phyloP scores from a whole-genome alignment of 2,329 filamentous ascomycete genomes.

The Colletotrichum chlorophyti region DNA sequence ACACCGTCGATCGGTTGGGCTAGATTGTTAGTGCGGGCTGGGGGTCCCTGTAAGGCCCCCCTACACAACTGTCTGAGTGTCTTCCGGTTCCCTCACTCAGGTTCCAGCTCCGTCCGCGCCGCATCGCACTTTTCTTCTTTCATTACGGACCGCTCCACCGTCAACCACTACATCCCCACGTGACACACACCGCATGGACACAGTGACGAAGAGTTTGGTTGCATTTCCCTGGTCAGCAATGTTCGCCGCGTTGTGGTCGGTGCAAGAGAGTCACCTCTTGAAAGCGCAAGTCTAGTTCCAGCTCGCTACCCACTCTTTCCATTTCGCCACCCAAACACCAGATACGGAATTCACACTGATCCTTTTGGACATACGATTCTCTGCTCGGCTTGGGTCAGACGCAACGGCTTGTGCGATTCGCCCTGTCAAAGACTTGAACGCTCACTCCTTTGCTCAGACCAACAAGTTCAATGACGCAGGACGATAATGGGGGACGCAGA shows the following conservation, averaged over 20 bases:
- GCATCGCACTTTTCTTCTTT: constrained; percentile 28
- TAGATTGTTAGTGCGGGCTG: constrained; percentile 4
- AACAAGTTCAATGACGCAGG: too few relatives aligned
- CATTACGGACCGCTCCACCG: constrained; percentile 4
- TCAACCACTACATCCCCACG: constrained; percentile 26
- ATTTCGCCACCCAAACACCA: too few relatives aligned
- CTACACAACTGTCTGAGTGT: constrained; percentile 1
- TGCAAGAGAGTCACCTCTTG: too few relatives aligned
- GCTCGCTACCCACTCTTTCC: too few relatives aligned
- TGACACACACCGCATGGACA: constrained; percentile 28
- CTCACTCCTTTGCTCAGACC: too few relatives aligned
- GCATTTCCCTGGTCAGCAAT: constrained; percentile 5
- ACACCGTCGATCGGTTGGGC: constrained; percentile 24
- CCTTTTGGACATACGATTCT: too few relatives aligned
- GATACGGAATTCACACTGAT: too few relatives aligned
- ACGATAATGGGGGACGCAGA: too few relatives aligned
- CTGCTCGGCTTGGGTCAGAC: too few relatives aligned
- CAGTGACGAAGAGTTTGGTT: constrained; percentile 4
- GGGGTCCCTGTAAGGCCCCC: neutral
- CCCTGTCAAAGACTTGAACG: too few relatives aligned
- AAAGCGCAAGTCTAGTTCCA: too few relatives aligned
- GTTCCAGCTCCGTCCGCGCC: constrained; percentile 22
- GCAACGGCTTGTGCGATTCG: too few relatives aligned
- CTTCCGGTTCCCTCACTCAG: constrained; percentile 19
- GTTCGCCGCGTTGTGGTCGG: neutral